phyloP scores from a whole-genome alignment of 805 yeast genomes.

The Pichia manshurica region DNA sequence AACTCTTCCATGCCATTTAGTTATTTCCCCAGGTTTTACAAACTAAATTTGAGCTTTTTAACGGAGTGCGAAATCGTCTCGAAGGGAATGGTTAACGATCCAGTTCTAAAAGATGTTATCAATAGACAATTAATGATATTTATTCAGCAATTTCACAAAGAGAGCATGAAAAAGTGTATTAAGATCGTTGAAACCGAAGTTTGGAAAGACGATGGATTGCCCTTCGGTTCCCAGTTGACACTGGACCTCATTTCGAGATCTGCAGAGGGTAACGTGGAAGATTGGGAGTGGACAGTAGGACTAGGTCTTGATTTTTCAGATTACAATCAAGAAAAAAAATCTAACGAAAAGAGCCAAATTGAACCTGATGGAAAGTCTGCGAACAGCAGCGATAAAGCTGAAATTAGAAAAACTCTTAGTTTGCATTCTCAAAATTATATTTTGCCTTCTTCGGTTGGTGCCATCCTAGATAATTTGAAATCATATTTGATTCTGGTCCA shows the following conservation, averaged over 20 bases:
- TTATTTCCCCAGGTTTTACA: conserved; percentile 62
- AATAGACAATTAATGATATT: conserved; percentile 62
- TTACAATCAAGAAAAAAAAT: conserved; percentile 20
- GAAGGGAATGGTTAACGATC: conserved; percentile 50
- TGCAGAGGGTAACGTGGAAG: conserved; percentile 36
- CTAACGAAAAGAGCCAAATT: conserved; percentile 4
- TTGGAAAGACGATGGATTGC: conserved; percentile 73
- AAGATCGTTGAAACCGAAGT: conserved; percentile 55
- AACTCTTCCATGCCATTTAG: conserved; percentile 50
- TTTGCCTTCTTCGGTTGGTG: conserved; percentile 45
- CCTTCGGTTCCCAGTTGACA: conserved; percentile 39
- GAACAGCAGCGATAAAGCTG: neutral
- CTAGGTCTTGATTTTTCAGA: conserved; percentile 22
- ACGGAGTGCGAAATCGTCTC: conserved; percentile 80
- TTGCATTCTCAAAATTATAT: conserved; percentile 54
- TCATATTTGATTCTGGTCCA: conserved; percentile 46
- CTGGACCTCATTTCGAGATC: conserved; percentile 48
- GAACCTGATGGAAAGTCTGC: neutral
- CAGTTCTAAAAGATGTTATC: conserved; percentile 61
- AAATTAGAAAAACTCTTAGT: conserved; percentile 29
- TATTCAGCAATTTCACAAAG: conserved; percentile 48
- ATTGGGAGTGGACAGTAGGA: conserved; percentile 42
- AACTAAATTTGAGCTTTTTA: conserved; percentile 62
- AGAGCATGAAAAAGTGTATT: conserved; percentile 41
- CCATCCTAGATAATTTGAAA: conserved; percentile 37